phyloP scores from a whole-genome alignment of 768 basidiomycete species.

The Pleurotus eryngii region DNA sequence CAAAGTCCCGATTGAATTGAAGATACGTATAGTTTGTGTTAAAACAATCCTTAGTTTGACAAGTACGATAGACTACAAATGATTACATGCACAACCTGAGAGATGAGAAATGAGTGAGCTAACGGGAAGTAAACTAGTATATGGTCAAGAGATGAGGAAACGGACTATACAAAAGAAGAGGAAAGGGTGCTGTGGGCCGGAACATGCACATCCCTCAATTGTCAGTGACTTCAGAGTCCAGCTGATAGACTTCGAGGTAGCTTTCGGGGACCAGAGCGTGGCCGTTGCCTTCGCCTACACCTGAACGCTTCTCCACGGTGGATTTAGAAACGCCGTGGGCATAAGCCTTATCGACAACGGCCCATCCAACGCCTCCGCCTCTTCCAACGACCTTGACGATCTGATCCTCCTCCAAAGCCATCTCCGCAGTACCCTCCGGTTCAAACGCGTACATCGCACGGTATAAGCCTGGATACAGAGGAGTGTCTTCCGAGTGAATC shows the following conservation, averaged over 20 bases:
- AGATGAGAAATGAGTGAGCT: no score
- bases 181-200: no score
- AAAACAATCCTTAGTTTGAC: no score
- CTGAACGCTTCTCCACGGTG: slow-evolving; percentile 7
- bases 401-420: slow-evolving; percentile 76
- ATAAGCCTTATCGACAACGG: slow-evolving; percentile 54
- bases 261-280: slow-evolving; percentile 81
- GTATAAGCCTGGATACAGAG: slow-evolving; percentile 68
- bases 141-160: no score
- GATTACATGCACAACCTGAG: no score
- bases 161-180: no score
- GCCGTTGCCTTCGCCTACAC: slow-evolving; percentile 15
- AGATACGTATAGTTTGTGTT: no score
- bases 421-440: slow-evolving; percentile 80
- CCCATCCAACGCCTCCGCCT: slow-evolving; percentile 81
- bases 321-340: neutral
- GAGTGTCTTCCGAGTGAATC: slow-evolving; percentile 26
- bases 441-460: slow-evolving; percentile 76
- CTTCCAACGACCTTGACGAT: slow-evolving; percentile 68
- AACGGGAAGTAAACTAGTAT: no score
- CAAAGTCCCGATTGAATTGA: no score
- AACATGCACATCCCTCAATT: no score
- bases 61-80: no score
- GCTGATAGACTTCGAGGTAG: slow-evolving; percentile 59
- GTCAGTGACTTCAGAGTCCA: slow-evolving; percentile 33